Evolutionary conservation across 345 rosid genomes (phyloP).

Genomic region (Excoecaria cochinchinensis): DNA sequence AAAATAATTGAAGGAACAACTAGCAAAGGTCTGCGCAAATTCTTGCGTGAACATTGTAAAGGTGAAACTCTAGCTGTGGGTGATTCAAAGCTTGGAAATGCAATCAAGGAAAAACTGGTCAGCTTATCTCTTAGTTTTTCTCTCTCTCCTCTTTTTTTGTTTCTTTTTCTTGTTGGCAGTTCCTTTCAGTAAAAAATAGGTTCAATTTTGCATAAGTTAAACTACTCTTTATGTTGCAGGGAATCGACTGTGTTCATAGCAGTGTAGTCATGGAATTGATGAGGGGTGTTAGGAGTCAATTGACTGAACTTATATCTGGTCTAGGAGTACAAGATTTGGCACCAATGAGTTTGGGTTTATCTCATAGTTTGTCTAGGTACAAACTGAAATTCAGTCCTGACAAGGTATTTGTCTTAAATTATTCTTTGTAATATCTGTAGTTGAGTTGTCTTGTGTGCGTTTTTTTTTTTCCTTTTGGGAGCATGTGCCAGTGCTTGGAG

Average conservation of each 20-base stretch:
- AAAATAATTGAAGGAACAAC: slow-evolving; percentile 69
- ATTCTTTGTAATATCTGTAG: neutral
- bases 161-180: neutral
- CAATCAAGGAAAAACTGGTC: slow-evolving; percentile 87
- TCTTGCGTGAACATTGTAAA: slow-evolving; percentile 62
- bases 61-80: slow-evolving; percentile 76
- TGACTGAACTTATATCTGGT: slow-evolving; percentile 82
- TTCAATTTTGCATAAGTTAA: slow-evolving; percentile 10
- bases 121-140: slow-evolving; percentile 8
- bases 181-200: neutral
- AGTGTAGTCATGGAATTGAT: slow-evolving; percentile 83
- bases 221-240: slow-evolving; percentile 40
- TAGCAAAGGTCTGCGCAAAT: slow-evolving; percentile 76
- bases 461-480: neutral
- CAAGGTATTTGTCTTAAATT: slow-evolving; percentile 47
- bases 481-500: neutral
- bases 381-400: slow-evolving; percentile 92
- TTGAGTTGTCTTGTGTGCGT: neutral
- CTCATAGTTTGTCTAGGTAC: slow-evolving; percentile 89
- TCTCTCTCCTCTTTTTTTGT: neutral
- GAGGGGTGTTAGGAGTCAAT: slow-evolving; percentile 83
- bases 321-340: slow-evolving; percentile 75
- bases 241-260: slow-evolving; percentile 92
- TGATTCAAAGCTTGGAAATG: slow-evolving; percentile 92
- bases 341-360: slow-evolving; percentile 94